These are phyloP conservation scores for Candida broadrunensis DNA, from an alignment of 805 yeast species.

Conservation along the genomic window DNA sequence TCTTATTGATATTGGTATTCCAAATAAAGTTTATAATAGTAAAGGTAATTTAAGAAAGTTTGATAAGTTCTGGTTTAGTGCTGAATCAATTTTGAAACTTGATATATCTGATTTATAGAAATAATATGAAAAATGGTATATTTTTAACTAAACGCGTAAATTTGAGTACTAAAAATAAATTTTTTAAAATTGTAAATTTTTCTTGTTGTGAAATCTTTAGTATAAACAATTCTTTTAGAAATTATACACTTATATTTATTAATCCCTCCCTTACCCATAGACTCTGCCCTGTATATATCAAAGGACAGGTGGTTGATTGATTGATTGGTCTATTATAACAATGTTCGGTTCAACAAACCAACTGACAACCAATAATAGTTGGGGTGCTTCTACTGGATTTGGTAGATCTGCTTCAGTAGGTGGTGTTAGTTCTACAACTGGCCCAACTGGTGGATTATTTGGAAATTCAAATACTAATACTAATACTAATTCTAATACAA, in stretches of 20 bases:
- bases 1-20: constrained; percentile 70
- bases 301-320: too few species aligned
- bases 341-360: constrained; percentile 10
- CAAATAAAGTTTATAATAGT: constrained; percentile 48
- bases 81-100: constrained; percentile 25
- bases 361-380: constrained; percentile 8
- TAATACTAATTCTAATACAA: constrained; percentile 15
- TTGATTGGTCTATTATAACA: not conserved
- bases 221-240: too few species aligned
- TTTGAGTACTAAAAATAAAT: not conserved
- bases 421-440: constrained; percentile 6
- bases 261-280: too few species aligned
- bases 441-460: constrained; percentile 7
- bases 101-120: constrained; percentile 9
- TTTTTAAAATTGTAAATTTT: not conserved
- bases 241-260: too few species aligned
- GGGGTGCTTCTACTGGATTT: constrained; percentile 20
- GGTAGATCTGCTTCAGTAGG: too few species aligned
- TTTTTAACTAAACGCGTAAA: not conserved
- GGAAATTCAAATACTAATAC: constrained; percentile 11
- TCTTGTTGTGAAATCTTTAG: not conserved
- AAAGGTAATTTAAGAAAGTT: constrained; percentile 42
- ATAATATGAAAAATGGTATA: not conserved
- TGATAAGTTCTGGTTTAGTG: constrained; percentile 43
- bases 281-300: too few species aligned